These are phyloP conservation scores for Scheffersomyces lignicola DNA, from an alignment of 1,139 yeast genomes.

Conservation along the genomic window DNA sequence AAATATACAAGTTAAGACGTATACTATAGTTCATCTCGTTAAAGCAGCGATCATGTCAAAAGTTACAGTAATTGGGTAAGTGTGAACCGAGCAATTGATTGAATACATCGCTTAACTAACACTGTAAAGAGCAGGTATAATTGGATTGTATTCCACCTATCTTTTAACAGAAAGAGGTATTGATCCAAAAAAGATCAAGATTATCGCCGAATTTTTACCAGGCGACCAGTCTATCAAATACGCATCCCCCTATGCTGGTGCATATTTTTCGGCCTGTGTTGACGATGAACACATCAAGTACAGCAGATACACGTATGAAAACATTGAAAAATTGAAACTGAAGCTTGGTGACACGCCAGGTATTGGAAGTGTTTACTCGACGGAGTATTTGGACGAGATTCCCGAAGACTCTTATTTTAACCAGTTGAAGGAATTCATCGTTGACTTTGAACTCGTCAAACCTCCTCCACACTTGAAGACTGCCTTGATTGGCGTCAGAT, in stretches of 20 bases:
- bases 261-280: constrained; percentile 61
- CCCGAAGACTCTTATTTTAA: constrained; percentile 45
- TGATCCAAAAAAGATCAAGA: constrained; percentile 47
- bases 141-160: constrained; percentile 68
- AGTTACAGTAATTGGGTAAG: constrained; percentile 7
- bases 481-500: constrained; percentile 52
- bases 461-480: constrained; percentile 35
- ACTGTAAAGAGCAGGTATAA: constrained; percentile 52
- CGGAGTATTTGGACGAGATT: constrained; percentile 54
- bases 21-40: no score
- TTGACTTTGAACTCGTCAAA: constrained; percentile 37
- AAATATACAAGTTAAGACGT: no score
- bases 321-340: constrained; percentile 39
- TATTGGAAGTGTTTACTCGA: constrained; percentile 49
- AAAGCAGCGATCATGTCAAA: no score
- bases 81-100: no score
- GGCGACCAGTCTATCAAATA: constrained; percentile 71
- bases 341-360: constrained; percentile 47
- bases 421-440: constrained; percentile 46
- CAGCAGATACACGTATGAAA: constrained; percentile 57
- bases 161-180: constrained; percentile 49
- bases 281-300: constrained; percentile 50
- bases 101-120: neutral
- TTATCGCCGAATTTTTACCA: constrained; percentile 65
- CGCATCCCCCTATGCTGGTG: constrained; percentile 85